Evolutionary conservation across 345 rosid species (phyloP).

Genomic region (Populus davidiana): DNA sequence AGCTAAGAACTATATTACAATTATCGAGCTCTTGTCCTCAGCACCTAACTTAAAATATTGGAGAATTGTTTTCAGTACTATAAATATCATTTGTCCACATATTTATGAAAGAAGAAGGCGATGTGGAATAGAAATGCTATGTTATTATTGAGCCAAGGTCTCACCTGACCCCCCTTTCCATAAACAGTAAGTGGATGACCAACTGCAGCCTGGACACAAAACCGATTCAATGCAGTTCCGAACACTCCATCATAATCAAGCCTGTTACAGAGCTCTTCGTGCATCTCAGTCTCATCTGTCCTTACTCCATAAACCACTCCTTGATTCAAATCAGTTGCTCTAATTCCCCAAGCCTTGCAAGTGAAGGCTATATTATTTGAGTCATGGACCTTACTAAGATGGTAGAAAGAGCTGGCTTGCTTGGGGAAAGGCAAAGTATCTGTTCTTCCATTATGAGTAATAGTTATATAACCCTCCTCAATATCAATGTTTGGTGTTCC

Average conservation of each 20-base stretch:
- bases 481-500: constrained; percentile 99
- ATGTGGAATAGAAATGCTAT: not conserved
- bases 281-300: constrained; percentile 92
- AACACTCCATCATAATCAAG: constrained; percentile 94
- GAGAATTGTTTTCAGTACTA: not conserved
- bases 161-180: constrained; percentile 98
- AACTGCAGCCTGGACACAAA: constrained; percentile 95
- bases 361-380: constrained; percentile 95
- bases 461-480: constrained; percentile 93
- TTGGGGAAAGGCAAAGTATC: constrained; percentile 95
- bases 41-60: not conserved
- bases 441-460: constrained; percentile 86
- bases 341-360: constrained; percentile 99
- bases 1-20: not conserved
- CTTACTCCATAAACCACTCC: constrained; percentile 95
- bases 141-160: constrained; percentile 2
- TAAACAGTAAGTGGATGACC: constrained; percentile 95
- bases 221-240: constrained; percentile 91
- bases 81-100: not conserved
- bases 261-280: constrained; percentile 74
- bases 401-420: constrained; percentile 98
- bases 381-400: constrained; percentile 96
- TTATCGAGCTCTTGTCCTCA: not conserved
- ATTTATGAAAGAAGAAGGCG: not conserved
- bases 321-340: constrained; percentile 96